A percentile compares a stretch with the other conserved stretches of the same genome.
Conservation (phyloP, 148 eudicot genomes). For the Camellia japonica region DNA sequence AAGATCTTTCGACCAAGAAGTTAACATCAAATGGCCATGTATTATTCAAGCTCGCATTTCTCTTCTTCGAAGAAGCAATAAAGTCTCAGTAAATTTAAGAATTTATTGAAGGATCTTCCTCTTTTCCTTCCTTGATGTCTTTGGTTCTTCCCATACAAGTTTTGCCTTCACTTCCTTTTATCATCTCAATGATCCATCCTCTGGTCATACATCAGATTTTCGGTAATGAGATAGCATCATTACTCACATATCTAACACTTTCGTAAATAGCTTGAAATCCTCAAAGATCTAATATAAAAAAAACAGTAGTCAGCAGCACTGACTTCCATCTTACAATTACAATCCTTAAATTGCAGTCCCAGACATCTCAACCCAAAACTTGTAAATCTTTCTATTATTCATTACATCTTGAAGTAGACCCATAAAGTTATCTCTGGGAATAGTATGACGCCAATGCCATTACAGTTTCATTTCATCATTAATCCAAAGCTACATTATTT, state of each 20-base stretch:
- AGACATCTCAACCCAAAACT: too few species aligned
- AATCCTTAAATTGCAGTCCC: background rate
- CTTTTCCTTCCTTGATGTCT: background rate
- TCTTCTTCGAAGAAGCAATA: background rate
- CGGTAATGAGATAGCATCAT: background rate
- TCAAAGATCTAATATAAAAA: background rate
- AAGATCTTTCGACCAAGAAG: background rate
- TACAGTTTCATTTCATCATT: background rate
- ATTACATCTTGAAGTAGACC: background rate
- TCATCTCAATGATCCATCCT: background rate
- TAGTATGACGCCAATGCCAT: background rate
- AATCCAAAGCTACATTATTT: background rate
- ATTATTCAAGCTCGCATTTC: background rate
- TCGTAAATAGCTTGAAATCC: background rate
- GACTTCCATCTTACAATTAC: background rate
- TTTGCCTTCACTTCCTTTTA: background rate
- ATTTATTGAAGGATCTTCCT: background rate
- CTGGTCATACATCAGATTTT: background rate
- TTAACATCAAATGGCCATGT: background rate
- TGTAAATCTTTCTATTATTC: background rate
- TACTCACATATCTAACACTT: background rate
- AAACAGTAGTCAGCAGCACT: background rate
- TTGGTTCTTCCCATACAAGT: background rate
- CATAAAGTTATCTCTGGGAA: background rate
- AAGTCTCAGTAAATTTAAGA: background rate